Evolutionary conservation across 78 protist genomes (phyloP), one percentile per base, ranked within the genome.

Genomic region (Creolimax fragrantissima): DNA sequence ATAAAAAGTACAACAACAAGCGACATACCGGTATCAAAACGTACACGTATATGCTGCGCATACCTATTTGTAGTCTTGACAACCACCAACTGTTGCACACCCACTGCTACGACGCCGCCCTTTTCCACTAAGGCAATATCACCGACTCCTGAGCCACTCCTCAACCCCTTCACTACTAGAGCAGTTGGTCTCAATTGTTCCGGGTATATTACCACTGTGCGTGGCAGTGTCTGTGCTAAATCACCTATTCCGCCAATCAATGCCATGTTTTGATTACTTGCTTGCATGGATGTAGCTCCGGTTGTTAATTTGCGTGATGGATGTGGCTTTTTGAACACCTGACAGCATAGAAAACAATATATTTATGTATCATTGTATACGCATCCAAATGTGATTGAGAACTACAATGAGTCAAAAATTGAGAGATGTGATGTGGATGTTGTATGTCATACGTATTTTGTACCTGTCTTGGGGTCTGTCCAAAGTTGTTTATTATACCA

Each of bases 381-480:
- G n/a, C n/a, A n/a, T n/a, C n/a, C n/a, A n/a, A n/a, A n/a, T n/a
- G n/a, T n/a, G n/a, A n/a, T n/a, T n/a, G n/a, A n/a, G n/a, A n/a
- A n/a, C n/a, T n/a, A n/a, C n/a, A n/a, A n/a, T n/a, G n/a, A n/a
- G n/a, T n/a, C n/a, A n/a, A n/a, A n/a, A n/a, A n/a, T n/a, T n/a
- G n/a, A n/a, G n/a, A n/a, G n/a, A n/a, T n/a, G n/a, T n/a, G n/a
- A n/a, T n/a, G n/a, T n/a, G n/a, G n/a, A n/a, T n/a, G n/a, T n/a
- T n/a, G n/a, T n/a, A n/a, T n/a, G n/a, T n/a, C n/a, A n/a, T n/a
- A n/a, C n/a, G n/a, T n/a, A n/a, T n/a, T n/a, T n/a, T n/a, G n/a
- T n/a, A n/a, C n/a, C 83, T 98, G 99, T 2, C 47, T 5, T 4
- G 99, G 99, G 6, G 98, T 96, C 88, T 98, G 99, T 42, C 99